Evolutionary conservation across 2,329 filamentous ascomycete species (phyloP), one percentile per base, ranked within the genome.

Genomic region (Aspergillus sojae): DNA sequence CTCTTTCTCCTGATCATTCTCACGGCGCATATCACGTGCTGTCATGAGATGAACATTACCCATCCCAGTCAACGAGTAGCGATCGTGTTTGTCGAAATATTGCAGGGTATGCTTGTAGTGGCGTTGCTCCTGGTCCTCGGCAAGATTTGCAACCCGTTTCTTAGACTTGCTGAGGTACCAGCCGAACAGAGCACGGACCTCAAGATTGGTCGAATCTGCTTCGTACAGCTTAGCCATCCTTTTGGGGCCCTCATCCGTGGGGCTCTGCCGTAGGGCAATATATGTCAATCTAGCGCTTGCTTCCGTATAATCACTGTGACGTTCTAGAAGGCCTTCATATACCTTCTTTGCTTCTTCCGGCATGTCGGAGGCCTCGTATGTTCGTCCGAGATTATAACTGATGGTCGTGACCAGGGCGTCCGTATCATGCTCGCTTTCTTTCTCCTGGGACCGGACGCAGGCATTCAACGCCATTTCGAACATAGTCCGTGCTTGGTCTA

Each of bases 101-200:
- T 96, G 93, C 34, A 99, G 83, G 0, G 94, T 98, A 77, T 97
- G 93, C 80, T 98, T 99, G 84, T 96, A 96, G 76, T 97, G 94
- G 4, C 93, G 88, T 72, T 97, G 90, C 77, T 99, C 95, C 39
- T 89, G 89, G 74, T 99, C 96, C 73, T 98, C 94, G 19, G 88
- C 88, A 64, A 97, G 85, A 73, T 95, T 94, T 58, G 87, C 82
- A 4, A 89, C 89, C 62, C 90, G 87, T 80, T 95, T 97, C 78
- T 94, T 93, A 14, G 91, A 90, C 75, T 92, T 93, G 77, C 93
- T 93, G 30, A 97, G 84, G 76, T 96, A 98, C 94, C 94, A 99
- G 7, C 94, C 95, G 71, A 97, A 97, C 48, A 99, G 82, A 9
- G 94, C 90, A 46, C 95, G 91, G 26, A 98, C 93, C 75, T 99